A percentile compares a stretch with the other conserved stretches of the same genome.
Evolutionary conservation across 306 rosid genomes (phyloP).

Genomic region (Citrullus amarus): DNA sequence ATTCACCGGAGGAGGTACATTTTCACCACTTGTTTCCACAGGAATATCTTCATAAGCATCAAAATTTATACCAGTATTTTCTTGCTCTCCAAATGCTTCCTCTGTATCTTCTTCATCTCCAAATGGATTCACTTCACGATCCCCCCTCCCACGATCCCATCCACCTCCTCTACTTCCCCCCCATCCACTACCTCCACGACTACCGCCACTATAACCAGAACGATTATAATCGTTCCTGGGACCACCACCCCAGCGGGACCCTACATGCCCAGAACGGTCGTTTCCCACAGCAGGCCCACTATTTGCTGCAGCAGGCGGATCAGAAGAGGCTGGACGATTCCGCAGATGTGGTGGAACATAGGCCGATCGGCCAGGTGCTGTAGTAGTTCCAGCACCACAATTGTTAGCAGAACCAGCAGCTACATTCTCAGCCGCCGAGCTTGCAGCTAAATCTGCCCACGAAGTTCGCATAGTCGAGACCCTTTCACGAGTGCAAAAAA

Average conservation of each 20-base stretch:
- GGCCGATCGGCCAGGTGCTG: conserved; percentile 29
- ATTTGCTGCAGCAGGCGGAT: conserved; percentile 29
- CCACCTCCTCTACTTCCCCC: conserved; percentile 49
- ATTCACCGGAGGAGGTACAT: conserved; percentile 65
- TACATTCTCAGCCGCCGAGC: conserved; percentile 58
- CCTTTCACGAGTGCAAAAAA: conserved; percentile 9
- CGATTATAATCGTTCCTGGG: conserved; percentile 37
- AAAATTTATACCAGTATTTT: conserved; percentile 54
- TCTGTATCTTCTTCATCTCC: conserved; percentile 43
- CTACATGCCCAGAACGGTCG: conserved; percentile 28
- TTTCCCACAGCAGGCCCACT: conserved; percentile 24
- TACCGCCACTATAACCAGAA: conserved; percentile 34
- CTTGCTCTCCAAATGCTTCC: conserved; percentile 34
- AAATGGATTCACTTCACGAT: conserved; percentile 66
- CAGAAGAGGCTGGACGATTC: conserved; percentile 35
- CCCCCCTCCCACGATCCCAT: conserved; percentile 56
- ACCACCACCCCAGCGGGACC: conserved; percentile 32
- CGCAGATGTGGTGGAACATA: conserved; percentile 90
- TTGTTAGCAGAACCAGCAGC: conserved; percentile 32
- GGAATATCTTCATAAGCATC: conserved; percentile 88
- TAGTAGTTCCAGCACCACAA: conserved; percentile 17
- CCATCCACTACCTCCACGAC: conserved; percentile 45
- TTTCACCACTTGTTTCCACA: conserved; percentile 69
- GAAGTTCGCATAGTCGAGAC: conserved; percentile 61
- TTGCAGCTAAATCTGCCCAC: conserved; percentile 94